These are phyloP conservation scores for Cucurbita moschata DNA, from an alignment of 306 rosid species.

Conservation along the genomic window DNA sequence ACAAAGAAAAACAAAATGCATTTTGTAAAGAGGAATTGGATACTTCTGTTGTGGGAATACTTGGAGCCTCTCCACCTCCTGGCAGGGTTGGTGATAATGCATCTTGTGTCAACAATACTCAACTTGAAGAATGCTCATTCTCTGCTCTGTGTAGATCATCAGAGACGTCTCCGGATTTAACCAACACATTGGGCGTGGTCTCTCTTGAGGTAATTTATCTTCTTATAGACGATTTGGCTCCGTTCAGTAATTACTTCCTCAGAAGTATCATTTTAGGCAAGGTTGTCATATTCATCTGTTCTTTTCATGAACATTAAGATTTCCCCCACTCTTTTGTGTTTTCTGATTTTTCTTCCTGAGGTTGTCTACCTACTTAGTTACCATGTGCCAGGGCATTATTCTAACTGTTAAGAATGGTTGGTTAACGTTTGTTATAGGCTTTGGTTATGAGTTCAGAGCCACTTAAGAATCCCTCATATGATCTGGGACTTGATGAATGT, in stretches of 20 bases:
- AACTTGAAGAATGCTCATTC: constrained; percentile 35
- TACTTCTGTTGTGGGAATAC: constrained; percentile 21
- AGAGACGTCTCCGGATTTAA: constrained; percentile 24
- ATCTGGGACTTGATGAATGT: neutral
- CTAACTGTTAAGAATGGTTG: neutral
- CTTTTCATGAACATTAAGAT: neutral
- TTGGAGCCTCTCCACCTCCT: constrained; percentile 15
- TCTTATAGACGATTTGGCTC: neutral
- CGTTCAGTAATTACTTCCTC: neutral
- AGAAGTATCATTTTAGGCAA: neutral
- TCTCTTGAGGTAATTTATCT: constrained; percentile 46
- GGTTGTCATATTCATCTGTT: neutral
- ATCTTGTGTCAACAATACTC: constrained; percentile 29
- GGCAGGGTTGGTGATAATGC: constrained; percentile 26
- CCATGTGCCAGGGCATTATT: neutral
- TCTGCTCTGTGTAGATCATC: constrained; percentile 25
- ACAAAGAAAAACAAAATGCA: constrained; percentile 39
- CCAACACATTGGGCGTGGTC: constrained; percentile 27
- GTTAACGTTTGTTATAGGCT: neutral
- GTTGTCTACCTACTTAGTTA: neutral
- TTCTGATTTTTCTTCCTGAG: neutral
- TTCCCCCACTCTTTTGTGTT: neutral
- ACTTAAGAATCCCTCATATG: neutral
- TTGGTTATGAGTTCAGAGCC: neutral
- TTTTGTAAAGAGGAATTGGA: constrained; percentile 27